Percentiles rank a stretch among this genome's conserved stretches.
These are phyloP conservation scores for Fusarium cicatricum DNA, from an alignment of 2,329 filamentous ascomycete species.

Conservation along the genomic window DNA sequence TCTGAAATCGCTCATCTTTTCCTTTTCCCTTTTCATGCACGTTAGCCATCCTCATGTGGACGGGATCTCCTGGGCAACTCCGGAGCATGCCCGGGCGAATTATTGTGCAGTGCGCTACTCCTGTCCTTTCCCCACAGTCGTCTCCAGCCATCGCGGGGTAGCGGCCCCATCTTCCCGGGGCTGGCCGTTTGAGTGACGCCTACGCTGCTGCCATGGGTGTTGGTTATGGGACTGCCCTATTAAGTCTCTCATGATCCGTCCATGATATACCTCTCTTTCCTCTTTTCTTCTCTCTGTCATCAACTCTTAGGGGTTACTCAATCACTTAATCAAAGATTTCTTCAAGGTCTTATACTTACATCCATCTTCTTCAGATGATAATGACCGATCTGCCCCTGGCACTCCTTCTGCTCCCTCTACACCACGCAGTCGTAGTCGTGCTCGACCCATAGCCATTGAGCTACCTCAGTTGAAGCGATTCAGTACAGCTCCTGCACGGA, in stretches of 20 bases:
- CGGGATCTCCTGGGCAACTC: conserved; percentile 20
- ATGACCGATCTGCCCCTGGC: conserved; percentile 20
- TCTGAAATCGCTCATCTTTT: conserved; percentile 4
- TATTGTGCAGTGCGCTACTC: conserved; percentile 20
- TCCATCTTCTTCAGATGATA: conserved; percentile 26
- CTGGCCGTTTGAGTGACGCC: conserved; percentile 36
- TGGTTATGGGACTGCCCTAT: conserved; percentile 13
- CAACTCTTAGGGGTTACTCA: conserved; percentile 7
- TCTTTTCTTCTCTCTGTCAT: conserved; percentile 30
- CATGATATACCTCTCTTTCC: conserved; percentile 26
- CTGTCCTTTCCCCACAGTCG: conserved; percentile 31
- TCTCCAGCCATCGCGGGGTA: conserved; percentile 39
- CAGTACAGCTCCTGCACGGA: conserved; percentile 52
- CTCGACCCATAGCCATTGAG: conserved; percentile 63
- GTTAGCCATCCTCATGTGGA: conserved; percentile 9
- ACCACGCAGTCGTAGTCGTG: conserved; percentile 41
- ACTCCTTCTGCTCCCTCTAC: conserved; percentile 34
- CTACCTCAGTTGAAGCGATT: conserved; percentile 53
- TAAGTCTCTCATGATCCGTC: conserved; percentile 25
- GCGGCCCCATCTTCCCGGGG: conserved; percentile 33
- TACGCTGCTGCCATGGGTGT: conserved; percentile 12
- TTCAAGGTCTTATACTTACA: conserved; percentile 15
- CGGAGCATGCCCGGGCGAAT: conserved; percentile 1
- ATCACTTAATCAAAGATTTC: not conserved
- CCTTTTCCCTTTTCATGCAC: conserved; percentile 3